Evolutionary conservation across 805 yeast species (phyloP), one percentile per base, ranked within the genome.

Genomic region (Kazachstania africana): DNA sequence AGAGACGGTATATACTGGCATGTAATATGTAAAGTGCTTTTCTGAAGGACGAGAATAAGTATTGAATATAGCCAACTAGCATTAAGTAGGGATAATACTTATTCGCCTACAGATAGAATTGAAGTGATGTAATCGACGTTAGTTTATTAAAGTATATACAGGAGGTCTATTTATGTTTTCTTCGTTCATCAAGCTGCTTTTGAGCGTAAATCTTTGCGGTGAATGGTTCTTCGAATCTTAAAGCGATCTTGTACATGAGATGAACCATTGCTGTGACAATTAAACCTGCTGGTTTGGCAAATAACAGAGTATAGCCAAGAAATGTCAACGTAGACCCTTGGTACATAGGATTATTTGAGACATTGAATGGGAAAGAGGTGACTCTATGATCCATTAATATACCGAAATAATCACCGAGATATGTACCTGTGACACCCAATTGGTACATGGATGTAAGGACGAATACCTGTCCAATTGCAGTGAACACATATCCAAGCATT

Each of bases 361-460:
- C 73, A 47, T 77, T 87, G 70, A 91, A 91, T 12, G 98, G 98
- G 70, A 91, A 91, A 1, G 80, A 75, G 12, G 88, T 78, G 37
- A 91, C 95, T 50, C 94, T 71, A 41, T 81, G 72, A 39, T 77
- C 75, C 91, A 88, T 91, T 46, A 91, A 68, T 47, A 91, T 87
- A 2, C 97, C 97, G 59, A 91, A 91, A 61, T 91, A 93, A 57
- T 91, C 98, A 26, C 98, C 98, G 38, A 91, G 62, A 50, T 91
- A 91, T 8, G 98, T 91, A 16, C 98, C 98, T 10, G 95, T 88
- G 38, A 91, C 73, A 16, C 98, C 98, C 42, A 91, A 66, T 10
- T 79, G 78, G 62, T 74, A 88, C 97, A 91, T 88, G 15, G 95
- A 83, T 19, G 76, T 60, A 20, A 80, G 41, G 2, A 87, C 97